Percentiles rank a stretch among this genome's conserved stretches.
Evolutionary conservation across 305 asterid genomes (phyloP).

Genomic region (Fraxinus ornus): DNA sequence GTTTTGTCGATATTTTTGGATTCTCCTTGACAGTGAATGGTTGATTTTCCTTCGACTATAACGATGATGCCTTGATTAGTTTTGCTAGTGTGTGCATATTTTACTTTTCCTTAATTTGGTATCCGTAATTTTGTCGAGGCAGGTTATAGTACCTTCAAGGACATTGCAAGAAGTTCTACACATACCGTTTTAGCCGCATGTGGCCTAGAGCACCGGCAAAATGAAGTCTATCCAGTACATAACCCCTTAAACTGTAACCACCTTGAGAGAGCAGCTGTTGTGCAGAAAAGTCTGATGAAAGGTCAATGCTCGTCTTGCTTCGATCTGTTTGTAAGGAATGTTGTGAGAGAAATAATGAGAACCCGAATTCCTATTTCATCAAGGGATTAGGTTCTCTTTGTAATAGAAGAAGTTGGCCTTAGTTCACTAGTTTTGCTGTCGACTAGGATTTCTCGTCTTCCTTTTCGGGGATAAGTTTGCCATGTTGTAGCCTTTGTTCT

Average conservation of each 20-base stretch:
- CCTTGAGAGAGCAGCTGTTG: conserved; percentile 19
- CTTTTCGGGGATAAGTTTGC: not conserved
- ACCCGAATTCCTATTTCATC: conserved; percentile 18
- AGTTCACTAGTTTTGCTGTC: not conserved
- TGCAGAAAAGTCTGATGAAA: conserved; percentile 15
- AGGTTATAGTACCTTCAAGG: conserved; percentile 41
- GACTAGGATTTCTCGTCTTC: not conserved
- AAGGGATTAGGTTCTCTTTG: conserved; percentile 18
- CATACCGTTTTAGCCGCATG: conserved; percentile 57
- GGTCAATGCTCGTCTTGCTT: conserved; percentile 45
- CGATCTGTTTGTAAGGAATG: conserved; percentile 35
- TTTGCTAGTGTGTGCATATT: not conserved
- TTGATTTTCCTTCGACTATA: no score
- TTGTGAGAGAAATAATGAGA: conserved; percentile 36
- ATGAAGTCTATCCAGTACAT: conserved; percentile 30
- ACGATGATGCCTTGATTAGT: not conserved
- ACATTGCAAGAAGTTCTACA: conserved; percentile 55
- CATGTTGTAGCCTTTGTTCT: not conserved
- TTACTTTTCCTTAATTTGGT: no score
- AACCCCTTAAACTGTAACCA: conserved; percentile 32
- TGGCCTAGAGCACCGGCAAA: conserved; percentile 37
- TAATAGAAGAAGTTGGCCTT: not conserved
- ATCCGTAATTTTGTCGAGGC: no score
- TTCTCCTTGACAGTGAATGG: not conserved
- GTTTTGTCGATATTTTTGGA: not conserved